Base-by-base conservation (phyloP, 768 basidiomycete genomes). In the Kwoniella botswanensis region DNA sequence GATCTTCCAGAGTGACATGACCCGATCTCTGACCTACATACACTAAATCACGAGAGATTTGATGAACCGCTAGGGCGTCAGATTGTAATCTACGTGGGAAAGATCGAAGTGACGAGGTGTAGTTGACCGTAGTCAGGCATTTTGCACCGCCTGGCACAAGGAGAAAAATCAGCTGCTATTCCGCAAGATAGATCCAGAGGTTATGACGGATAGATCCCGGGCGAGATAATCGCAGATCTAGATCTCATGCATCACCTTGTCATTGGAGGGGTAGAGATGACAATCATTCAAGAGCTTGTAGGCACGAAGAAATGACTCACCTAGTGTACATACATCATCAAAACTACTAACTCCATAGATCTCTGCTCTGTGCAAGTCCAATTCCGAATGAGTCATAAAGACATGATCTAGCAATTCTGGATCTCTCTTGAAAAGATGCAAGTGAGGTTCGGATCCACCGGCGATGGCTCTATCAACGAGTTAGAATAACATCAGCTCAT, bases 11-110 rank as follows among this genome's bases (percentile, higher is more conserved):
- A 4, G 67, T 42, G 21, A 80, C 71, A 15, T 26, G 24, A 1
- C 68, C 64, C 13, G 65, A 68, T 21, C 79, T 53, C 29, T 74
- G 61, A 42, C 79, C 79, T n/a, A 66, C 71, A 50, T 67, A 78
- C 6, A 78, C 57, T n/a, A 77, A n/a, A 63, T 78, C 64, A 6
- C 65, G 75, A 18, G 57, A 57, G 12, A 54, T 17, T 29, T 78
- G 76, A 60, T 76, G 70, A 11, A 80, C n/a, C 2, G 74, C 60
- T n/a, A 80, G 58, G 17, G 72, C 69, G 56, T 78, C 77, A 3
- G 75, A 78, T 3, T 50, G 44, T 15, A 80, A 41, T 44, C 55
- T 59, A 9, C 78, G 70, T 10, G 71, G 57, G 1, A 24, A 64
- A 5, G 62, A 66, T 26, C 22, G 44, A 35, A 68, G 64, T 13